Percentiles rank a stretch among this genome's conserved stretches.
These are phyloP conservation scores for Talaromyces sp. DNA, from an alignment of 2,329 filamentous ascomycete genomes.

Conservation along the genomic window DNA sequence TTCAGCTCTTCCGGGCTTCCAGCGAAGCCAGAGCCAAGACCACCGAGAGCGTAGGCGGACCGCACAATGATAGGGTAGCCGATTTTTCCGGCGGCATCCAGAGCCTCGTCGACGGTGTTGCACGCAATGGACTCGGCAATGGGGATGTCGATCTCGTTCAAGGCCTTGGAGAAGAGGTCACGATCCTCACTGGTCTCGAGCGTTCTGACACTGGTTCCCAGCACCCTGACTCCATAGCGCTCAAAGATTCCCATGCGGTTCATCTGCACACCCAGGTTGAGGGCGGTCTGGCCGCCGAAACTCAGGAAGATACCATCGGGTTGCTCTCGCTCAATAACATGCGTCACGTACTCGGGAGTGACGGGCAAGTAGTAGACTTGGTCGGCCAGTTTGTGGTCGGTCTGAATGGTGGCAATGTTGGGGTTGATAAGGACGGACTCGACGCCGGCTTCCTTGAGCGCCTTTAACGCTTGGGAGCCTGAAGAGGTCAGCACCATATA, in stretches of 20 bases:
- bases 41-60: slow-evolving; percentile 92
- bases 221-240: slow-evolving; percentile 89
- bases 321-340: slow-evolving; percentile 93
- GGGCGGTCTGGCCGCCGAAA: slow-evolving; percentile 93
- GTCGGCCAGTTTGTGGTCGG: slow-evolving; percentile 89
- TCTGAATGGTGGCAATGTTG: slow-evolving; percentile 98
- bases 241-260: slow-evolving; percentile 93
- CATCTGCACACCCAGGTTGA: slow-evolving; percentile 97
- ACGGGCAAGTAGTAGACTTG: slow-evolving; percentile 98
- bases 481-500: neutral
- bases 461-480: slow-evolving; percentile 96
- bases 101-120: slow-evolving; percentile 81
- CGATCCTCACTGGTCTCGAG: slow-evolving; percentile 93
- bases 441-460: slow-evolving; percentile 90
- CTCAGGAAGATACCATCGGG: slow-evolving; percentile 97
- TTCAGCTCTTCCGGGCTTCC: slow-evolving; percentile 89
- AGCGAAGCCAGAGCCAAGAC: slow-evolving; percentile 93
- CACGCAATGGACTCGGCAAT: slow-evolving; percentile 96
- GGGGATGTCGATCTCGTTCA: slow-evolving; percentile 96
- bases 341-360: slow-evolving; percentile 93
- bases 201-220: slow-evolving; percentile 91
- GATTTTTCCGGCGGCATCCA: slow-evolving; percentile 77
- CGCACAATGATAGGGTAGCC: slow-evolving; percentile 98
- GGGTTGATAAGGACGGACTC: slow-evolving; percentile 92
- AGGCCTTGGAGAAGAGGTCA: slow-evolving; percentile 89